These are phyloP conservation scores for Prunus padus DNA, from an alignment of 306 rosid genomes.

Conservation along the genomic window DNA sequence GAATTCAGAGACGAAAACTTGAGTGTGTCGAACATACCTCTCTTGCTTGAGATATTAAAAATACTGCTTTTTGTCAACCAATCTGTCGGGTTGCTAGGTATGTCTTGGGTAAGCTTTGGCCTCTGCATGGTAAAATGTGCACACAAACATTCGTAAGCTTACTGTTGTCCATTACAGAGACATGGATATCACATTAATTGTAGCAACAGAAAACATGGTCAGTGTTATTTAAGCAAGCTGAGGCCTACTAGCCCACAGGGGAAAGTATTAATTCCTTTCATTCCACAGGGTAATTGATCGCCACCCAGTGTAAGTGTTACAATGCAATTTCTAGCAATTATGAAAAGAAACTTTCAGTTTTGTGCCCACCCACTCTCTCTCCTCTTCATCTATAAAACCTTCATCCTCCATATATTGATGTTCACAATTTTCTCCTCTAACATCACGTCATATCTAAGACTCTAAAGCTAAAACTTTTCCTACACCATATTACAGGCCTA, in stretches of 20 bases:
- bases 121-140: slow-evolving; percentile 41
- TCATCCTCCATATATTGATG: background rate
- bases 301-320: background rate
- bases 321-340: background rate
- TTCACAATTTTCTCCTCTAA: background rate
- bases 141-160: slow-evolving; percentile 6
- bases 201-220: background rate
- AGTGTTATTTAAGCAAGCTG: background rate
- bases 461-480: background rate
- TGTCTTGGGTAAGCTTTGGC: slow-evolving; percentile 41
- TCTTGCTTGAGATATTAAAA: slow-evolving; percentile 32
- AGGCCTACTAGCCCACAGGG: background rate
- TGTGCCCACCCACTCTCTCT: background rate
- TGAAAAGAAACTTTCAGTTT: background rate
- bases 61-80: slow-evolving; percentile 40
- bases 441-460: background rate
- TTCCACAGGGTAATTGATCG: background rate
- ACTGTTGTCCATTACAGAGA: slow-evolving; percentile 3
- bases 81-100: slow-evolving; percentile 44
- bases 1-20: background rate
- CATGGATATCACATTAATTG: background rate
- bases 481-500: background rate
- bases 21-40: slow-evolving; percentile 36
- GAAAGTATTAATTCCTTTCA: background rate
- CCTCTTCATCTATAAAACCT: background rate